Evolutionary conservation across 768 basidiomycete species (phyloP), one percentile per base, ranked within the genome.

Genomic region (Gymnopilus dilepis): DNA sequence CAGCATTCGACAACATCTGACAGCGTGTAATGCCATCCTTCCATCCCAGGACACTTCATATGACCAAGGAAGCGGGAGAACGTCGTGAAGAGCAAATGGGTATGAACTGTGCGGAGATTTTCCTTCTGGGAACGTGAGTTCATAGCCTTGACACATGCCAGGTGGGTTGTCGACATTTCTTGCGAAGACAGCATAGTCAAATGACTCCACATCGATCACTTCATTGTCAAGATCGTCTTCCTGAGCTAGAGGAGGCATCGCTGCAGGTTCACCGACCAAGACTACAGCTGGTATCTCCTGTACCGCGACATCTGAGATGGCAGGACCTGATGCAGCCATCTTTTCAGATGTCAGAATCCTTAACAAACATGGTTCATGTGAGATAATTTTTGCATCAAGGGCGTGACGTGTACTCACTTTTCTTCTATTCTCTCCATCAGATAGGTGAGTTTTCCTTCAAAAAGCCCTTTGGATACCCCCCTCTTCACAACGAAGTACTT

Each of bases 81-180:
- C 58, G 19, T 68, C 56, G 52, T 74, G 72, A 0, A 74, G 63
- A 4, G 60, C 57, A 58, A 71, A 74, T 0, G 69, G 72, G 60
- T 72, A 74, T 0, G 59, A n/a, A 5, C 62, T 60, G 45, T 70
- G 65, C 13, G 69, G 65, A 30, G 61, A 71, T 59, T 65, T 62
- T 26, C 65, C 65, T 4, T 56, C 52, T 24, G 69, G 70, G 31
- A 74, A 61, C 12, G 26, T 30, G 1, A 73, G 43, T 6, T 21
- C 43, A n/a, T 48, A 61, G 48, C 55, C 66, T 17, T 13, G 13
- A 58, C 63, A 65, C 31, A 24, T 6, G 3, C 15, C 8, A 19
- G 52, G 51, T 55, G 59, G 45, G 22, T 9, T 53, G n/a, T 50
- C 50, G n/a, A 28, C 21, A 6, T 28, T 31, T 33, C 38, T 19